A percentile compares a stretch with the other conserved stretches of the same genome.
Conservation (phyloP, 805 yeast species). For the Saccharomycopsis fermentans region DNA sequence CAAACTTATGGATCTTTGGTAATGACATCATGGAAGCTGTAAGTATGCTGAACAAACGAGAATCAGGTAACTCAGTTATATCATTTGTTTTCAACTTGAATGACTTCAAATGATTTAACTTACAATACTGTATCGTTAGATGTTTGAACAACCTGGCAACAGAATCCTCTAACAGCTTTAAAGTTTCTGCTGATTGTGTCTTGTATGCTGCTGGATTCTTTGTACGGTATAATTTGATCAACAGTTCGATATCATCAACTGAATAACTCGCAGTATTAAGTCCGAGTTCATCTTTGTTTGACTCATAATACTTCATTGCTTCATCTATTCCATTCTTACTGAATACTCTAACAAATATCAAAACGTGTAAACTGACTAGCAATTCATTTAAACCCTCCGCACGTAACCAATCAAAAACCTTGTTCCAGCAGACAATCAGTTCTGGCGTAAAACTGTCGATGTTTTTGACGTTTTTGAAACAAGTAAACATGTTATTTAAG, state of each 20-base stretch:
- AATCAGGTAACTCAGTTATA: background rate
- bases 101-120: background rate
- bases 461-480: background rate
- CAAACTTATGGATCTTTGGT: background rate
- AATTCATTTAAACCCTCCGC: background rate
- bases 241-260: background rate
- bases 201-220: background rate
- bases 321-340: background rate
- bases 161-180: background rate
- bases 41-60: background rate
- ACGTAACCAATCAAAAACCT: background rate
- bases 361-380: background rate
- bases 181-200: background rate
- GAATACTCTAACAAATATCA: background rate
- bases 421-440: background rate
- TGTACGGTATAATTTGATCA: background rate
- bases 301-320: background rate
- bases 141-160: background rate
- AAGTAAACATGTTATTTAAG: background rate
- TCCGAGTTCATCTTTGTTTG: background rate
- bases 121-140: background rate
- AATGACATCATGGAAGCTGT: background rate
- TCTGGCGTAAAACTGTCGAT: background rate
- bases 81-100: background rate
- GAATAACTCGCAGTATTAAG: background rate